Evolutionary conservation across 1,284 basidiomycete genomes (phyloP).

Genomic region (Ganoderma lingzhi): DNA sequence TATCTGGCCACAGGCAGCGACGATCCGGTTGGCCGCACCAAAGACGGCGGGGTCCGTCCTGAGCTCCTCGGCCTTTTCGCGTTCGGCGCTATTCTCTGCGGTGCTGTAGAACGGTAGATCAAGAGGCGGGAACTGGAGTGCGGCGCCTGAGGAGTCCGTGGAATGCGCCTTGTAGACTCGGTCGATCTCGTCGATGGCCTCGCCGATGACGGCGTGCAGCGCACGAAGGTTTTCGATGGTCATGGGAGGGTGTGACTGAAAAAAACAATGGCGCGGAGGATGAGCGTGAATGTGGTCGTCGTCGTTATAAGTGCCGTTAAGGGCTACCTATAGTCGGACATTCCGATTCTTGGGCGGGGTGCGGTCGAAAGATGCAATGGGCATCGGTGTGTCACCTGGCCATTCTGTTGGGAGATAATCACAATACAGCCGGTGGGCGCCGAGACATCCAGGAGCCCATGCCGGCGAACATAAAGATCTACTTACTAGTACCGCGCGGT

Average conservation of each 20-base stretch:
- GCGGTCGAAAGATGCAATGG: not conserved
- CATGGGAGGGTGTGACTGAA: slow-evolving; percentile 35
- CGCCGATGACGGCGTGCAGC: slow-evolving; percentile 69
- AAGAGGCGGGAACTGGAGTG: slow-evolving; percentile 67
- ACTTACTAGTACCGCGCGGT: not conserved
- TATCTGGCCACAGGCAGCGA: slow-evolving; percentile 73
- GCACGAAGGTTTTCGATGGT: slow-evolving; percentile 69
- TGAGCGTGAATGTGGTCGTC: not conserved
- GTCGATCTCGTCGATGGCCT: slow-evolving; percentile 62
- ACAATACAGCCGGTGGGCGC: not conserved
- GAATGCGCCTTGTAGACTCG: slow-evolving; percentile 4
- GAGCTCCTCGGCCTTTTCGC: slow-evolving; percentile 52
- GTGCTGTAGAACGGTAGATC: slow-evolving; percentile 55
- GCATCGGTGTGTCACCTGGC: not conserved
- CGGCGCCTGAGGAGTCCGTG: not conserved
- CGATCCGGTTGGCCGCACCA: slow-evolving; percentile 64
- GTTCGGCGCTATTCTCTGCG: slow-evolving; percentile 34
- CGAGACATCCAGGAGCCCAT: not conserved
- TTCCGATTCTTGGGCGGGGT: not conserved
- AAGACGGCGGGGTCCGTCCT: slow-evolving; percentile 63
- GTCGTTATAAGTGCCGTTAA: not conserved
- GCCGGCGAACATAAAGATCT: not conserved
- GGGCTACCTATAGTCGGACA: not conserved
- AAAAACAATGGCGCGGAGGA: not conserved
- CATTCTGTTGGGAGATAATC: not conserved